Base-by-base conservation (phyloP, 495 filamentous ascomycete genomes). In the Extremus antarcticus region DNA sequence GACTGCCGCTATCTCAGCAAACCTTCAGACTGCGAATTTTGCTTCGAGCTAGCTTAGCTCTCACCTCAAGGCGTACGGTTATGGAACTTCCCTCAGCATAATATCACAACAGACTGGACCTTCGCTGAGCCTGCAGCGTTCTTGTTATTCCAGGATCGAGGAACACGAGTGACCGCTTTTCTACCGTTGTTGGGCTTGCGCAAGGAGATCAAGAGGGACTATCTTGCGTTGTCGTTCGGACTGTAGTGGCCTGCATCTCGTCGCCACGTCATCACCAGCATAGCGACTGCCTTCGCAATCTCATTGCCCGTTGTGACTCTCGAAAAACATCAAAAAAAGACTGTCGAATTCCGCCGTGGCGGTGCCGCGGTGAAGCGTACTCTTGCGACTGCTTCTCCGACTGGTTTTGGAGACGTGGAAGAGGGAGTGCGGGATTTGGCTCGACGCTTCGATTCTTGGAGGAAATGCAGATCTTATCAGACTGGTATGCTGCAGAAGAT, bases 221-320 rank as follows among this genome's bases (percentile, higher is more conserved):
- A 43, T 35, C 2, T 50, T 46, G 50, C 25, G 41, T 55, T 17
- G 25, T 13, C 24, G 24, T 3, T 40, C 23, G n/a, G 7, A 17
- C 47, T 51, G 48, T 20, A 55, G 19, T 47, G 22, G 2, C 15
- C 38, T 49, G 24, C 3, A 38, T 51, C 23, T 16, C 9, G 22
- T 15, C n/a, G 17, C 16, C 21, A 21, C 17, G 48, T 32, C 35
- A 35, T 47, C 59, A 62, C 47, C 59, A 62, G 55, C 57, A 32
- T 48, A 51, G 59, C 59, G 59, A 62, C 59, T 62, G 59, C 59
- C 59, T 62, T 58, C 59, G 59, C 59, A 51, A 38, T 57, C 43
- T 53, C 47, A 25, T 57, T 60, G 53, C 15, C 17, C 47, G 20
- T 48, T 24, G 13, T 53, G 46, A 25, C 25, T 48, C 46, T 48